Evolutionary conservation across 345 rosid genomes (phyloP).

Genomic region (Populus euphratica): DNA sequence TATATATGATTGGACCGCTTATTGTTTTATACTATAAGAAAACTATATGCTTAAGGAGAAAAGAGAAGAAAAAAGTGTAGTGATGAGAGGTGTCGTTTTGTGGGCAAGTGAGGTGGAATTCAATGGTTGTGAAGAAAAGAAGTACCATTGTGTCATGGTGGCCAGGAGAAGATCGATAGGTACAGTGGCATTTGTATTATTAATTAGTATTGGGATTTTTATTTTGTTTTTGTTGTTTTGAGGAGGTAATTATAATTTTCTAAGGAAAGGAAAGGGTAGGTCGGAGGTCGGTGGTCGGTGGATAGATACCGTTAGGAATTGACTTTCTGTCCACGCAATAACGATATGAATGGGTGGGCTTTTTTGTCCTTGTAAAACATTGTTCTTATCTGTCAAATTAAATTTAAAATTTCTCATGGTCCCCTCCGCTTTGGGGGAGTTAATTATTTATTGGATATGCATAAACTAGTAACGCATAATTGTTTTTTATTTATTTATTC

Average conservation of each 20-base stretch:
- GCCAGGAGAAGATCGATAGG: neutral
- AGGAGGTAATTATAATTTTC: neutral
- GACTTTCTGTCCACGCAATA: constrained; percentile 61
- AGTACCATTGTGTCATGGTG: neutral
- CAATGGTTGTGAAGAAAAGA: neutral
- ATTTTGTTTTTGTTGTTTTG: neutral
- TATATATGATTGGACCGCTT: too few relatives aligned
- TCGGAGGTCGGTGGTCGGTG: constrained; percentile 73
- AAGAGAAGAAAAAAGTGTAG: too few relatives aligned
- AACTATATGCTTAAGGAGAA: too few relatives aligned
- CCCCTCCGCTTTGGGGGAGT: neutral
- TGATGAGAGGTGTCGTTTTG: neutral
- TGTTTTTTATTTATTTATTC: too few relatives aligned
- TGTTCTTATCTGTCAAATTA: too few relatives aligned
- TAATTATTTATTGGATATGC: neutral
- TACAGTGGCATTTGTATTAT: neutral
- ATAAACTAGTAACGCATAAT: too few relatives aligned
- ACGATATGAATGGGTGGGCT: constrained; percentile 29
- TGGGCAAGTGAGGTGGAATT: neutral
- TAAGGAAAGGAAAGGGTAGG: constrained; percentile 28
- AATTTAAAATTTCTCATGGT: neutral
- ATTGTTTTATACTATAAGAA: too few relatives aligned
- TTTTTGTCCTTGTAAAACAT: constrained; percentile 28
- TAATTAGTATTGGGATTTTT: neutral
- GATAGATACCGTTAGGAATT: constrained; percentile 77